Evolutionary conservation across 192 early-diverging fungal species (phyloP), one percentile per base, ranked within the genome.

Genomic region (Funneliformis mosseae): DNA sequence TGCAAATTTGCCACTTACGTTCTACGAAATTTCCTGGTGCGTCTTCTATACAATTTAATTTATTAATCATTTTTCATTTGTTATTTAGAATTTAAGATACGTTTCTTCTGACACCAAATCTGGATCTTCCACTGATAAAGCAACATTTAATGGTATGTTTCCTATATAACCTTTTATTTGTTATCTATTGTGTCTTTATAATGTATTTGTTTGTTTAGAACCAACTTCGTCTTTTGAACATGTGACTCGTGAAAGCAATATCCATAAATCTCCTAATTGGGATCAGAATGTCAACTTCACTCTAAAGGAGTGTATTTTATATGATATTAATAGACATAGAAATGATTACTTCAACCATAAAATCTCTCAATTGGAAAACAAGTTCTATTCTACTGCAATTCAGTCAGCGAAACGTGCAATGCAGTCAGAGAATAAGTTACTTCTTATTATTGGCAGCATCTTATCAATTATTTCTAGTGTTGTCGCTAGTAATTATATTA

Each of bases 151-250:
- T 64, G 62, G 62, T 64, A 64, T 5, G 62, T 64, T 64, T 64
- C 62, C 62, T 64, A 64, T 64, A 64, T 64, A 64, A 64, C 14
- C 14, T 64, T 63, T 64, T 64, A 64, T 28, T 64, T 28, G 62
- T 64, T 64, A 64, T 64, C 62, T 64, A 64, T 64, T 64, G 62
- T 63, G 62, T 63, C 62, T 63, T 63, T 63, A 63, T 10, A 63
- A 64, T 14, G 21, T 64, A 64, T 64, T 64, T 64, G 27, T 64
- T 7, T 45, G 62, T 64, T 64, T 64, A 64, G 62, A 64, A 64
- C 7, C 8, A 64, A 64, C 62, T 2, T 64, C 62, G 62, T 64
- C 60, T 61, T 61, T 3, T 61, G 60, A 61, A 61, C 0, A 61
- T 61, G 3, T 61, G 1, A 61, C 5, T 64, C 62, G 62, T 64